phyloP scores from a whole-genome alignment of 345 rosid genomes.

The Syzygium grande region DNA sequence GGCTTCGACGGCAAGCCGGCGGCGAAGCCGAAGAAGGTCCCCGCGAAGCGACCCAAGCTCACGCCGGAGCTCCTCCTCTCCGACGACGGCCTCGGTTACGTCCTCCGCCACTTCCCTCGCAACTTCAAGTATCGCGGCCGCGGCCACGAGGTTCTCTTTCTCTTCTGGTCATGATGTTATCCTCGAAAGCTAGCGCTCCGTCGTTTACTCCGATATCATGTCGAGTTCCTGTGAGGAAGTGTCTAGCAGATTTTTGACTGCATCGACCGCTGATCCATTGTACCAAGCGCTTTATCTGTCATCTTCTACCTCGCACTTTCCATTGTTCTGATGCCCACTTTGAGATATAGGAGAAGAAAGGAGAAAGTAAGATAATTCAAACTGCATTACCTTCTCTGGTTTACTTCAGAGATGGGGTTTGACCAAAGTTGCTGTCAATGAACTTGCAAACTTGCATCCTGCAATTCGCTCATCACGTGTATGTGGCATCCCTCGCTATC shows the following conservation, averaged over 20 bases:
- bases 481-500: not conserved
- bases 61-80: constrained; percentile 74
- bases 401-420: not conserved
- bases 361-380: not conserved
- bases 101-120: constrained; percentile 83
- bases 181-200: not conserved
- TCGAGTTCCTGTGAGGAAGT: not conserved
- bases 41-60: constrained; percentile 63
- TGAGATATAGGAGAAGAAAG: not conserved
- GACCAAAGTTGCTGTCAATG: not conserved
- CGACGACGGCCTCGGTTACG: constrained; percentile 75
- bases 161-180: not conserved
- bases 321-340: not conserved
- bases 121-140: constrained; percentile 72
- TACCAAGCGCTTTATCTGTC: not conserved
- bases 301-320: not conserved
- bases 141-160: constrained; percentile 65
- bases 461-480: not conserved
- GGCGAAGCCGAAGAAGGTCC: constrained; percentile 48
- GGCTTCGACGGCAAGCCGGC: constrained; percentile 6
- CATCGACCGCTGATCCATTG: not conserved
- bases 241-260: not conserved
- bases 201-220: not conserved
- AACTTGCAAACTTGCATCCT: not conserved
- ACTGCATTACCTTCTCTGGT: not conserved